phyloP scores from a whole-genome alignment of 495 filamentous ascomycete species.

The Penicillium malachiteum region DNA sequence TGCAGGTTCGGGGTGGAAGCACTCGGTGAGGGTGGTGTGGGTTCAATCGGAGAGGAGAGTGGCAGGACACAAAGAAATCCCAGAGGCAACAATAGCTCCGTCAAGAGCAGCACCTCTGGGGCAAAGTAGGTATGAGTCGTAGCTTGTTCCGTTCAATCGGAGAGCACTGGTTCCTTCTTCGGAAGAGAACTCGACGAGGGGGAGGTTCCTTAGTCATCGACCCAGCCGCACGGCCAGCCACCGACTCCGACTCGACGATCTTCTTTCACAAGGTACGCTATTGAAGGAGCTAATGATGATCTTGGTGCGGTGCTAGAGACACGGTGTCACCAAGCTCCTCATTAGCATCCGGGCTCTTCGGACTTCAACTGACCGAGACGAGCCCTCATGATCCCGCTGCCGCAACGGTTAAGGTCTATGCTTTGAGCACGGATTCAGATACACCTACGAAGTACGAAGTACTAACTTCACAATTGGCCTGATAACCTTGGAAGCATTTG shows the following conservation, averaged over 20 bases:
- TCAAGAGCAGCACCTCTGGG: slow-evolving; percentile 22
- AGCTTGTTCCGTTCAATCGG: slow-evolving; percentile 10
- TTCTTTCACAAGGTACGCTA: not conserved
- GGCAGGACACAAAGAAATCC: slow-evolving; percentile 9
- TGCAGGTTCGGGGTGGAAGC: slow-evolving; percentile 15
- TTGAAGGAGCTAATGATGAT: too few species aligned
- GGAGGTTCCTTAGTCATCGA: slow-evolving; percentile 24
- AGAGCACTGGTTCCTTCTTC: slow-evolving; percentile 15
- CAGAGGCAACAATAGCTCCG: slow-evolving; percentile 18
- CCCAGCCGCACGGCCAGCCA: slow-evolving; percentile 15
- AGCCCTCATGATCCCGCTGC: too few species aligned
- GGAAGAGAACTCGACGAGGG: slow-evolving; percentile 39
- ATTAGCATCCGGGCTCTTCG: too few species aligned
- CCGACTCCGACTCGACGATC: not conserved
- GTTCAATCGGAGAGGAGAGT: slow-evolving; percentile 20
- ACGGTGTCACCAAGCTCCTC: not conserved
- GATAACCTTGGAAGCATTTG: too few species aligned
- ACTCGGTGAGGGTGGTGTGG: slow-evolving; percentile 7
- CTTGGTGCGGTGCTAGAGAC: too few species aligned
- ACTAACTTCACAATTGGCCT: too few species aligned
- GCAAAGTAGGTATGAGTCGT: slow-evolving; percentile 5
- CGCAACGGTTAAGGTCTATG: too few species aligned
- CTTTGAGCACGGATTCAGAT: too few species aligned
- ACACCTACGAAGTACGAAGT: too few species aligned
- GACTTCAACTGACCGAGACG: too few species aligned